Conservation (phyloP, 345 rosid genomes). For the Hibiscus trionum region DNA sequence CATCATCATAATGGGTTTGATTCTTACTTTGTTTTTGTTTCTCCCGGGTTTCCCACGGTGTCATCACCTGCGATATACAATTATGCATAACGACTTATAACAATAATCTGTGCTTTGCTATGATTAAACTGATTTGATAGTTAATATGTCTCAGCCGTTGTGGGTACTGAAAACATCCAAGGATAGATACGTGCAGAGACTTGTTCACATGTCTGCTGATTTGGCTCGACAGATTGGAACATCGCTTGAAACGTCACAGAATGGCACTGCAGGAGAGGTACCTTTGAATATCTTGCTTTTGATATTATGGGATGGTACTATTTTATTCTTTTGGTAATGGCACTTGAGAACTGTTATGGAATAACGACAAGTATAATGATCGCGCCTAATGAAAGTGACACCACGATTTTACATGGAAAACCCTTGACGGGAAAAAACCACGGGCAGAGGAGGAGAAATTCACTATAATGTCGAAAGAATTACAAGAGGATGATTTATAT, state of each 20-base stretch:
- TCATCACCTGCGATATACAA: background rate
- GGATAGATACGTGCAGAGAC: slow-evolving; percentile 64
- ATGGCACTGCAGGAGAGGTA: slow-evolving; percentile 44
- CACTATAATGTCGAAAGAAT: no score
- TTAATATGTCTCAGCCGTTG: slow-evolving; percentile 46
- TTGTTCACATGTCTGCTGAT: slow-evolving; percentile 82
- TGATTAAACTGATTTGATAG: slow-evolving; percentile 13
- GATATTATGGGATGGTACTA: background rate
- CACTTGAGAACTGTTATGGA: background rate
- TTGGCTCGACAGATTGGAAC: slow-evolving; percentile 72
- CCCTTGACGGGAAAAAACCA: no score
- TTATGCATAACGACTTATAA: background rate
- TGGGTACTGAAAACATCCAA: slow-evolving; percentile 86
- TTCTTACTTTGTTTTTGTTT: background rate
- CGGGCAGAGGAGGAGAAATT: no score
- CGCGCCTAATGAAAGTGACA: no score
- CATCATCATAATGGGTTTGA: background rate
- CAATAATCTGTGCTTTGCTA: background rate
- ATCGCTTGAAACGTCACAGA: slow-evolving; percentile 55
- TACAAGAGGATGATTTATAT: background rate
- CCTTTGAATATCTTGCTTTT: background rate
- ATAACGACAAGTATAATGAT: no score
- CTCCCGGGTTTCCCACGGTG: background rate
- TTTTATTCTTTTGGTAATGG: background rate
- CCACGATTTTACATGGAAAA: no score